Conservation (phyloP, 805 yeast genomes). For the Lipomyces starkeyi region DNA sequence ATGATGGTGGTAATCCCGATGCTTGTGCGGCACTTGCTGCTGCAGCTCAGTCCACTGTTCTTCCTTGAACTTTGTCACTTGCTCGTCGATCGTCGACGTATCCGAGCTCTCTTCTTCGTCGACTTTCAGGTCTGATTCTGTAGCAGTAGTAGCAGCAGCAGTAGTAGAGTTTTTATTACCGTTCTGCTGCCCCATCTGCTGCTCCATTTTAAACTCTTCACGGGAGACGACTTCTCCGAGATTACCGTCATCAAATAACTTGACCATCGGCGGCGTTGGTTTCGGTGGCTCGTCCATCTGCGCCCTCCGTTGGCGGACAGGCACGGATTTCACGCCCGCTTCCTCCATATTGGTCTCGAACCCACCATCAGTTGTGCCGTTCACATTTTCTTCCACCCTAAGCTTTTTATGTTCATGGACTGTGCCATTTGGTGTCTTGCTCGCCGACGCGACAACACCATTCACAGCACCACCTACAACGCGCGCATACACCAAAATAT, state of each 20-base stretch:
- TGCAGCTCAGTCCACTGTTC: not conserved
- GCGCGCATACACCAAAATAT: slow-evolving; percentile 78
- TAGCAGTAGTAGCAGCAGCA: not conserved
- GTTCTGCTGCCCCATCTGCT: not conserved
- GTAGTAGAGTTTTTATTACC: no score
- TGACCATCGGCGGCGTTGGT: not conserved
- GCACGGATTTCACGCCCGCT: not conserved
- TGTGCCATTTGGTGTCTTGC: not conserved
- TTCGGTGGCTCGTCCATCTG: not conserved
- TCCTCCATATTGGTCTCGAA: not conserved
- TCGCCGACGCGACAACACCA: not conserved
- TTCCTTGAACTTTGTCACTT: not conserved
- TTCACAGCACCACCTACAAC: not conserved
- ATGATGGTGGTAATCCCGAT: slow-evolving; percentile 4
- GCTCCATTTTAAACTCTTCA: slow-evolving; percentile 16
- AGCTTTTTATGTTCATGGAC: not conserved
- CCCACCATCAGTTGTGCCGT: not conserved
- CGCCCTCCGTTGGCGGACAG: not conserved
- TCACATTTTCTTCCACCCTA: not conserved
- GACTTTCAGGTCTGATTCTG: not conserved
- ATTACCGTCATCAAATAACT: slow-evolving; percentile 16
- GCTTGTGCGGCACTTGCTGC: slow-evolving; percentile 4
- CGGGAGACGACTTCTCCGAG: slow-evolving; percentile 28
- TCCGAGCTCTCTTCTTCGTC: slow-evolving; percentile 3
- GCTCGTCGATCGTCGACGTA: not conserved